These are phyloP conservation scores for Russula vinacea DNA, from an alignment of 768 basidiomycete genomes.

Conservation along the genomic window DNA sequence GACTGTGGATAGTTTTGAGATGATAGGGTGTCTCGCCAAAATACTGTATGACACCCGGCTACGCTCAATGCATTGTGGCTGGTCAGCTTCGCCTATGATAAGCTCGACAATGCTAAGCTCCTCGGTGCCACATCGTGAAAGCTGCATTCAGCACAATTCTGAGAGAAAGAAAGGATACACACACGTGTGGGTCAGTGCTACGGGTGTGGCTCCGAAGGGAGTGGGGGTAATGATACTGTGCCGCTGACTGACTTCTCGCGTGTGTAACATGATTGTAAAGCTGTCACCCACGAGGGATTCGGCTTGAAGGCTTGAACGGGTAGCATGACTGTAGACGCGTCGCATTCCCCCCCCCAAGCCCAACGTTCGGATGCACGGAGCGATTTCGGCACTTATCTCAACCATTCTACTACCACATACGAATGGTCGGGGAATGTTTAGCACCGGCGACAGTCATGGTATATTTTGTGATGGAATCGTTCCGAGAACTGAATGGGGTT, in stretches of 20 bases:
- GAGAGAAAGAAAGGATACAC: background rate
- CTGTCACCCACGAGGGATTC: constrained; percentile 23
- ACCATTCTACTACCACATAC: constrained; percentile 34
- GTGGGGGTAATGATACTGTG: background rate
- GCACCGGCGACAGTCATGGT: constrained; percentile 51
- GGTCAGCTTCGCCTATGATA: constrained; percentile 35
- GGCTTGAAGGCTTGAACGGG: constrained; percentile 10
- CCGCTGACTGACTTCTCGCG: constrained; percentile 22
- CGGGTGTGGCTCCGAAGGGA: background rate
- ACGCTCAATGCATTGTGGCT: constrained; percentile 38
- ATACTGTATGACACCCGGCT: constrained; percentile 47
- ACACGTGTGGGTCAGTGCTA: background rate
- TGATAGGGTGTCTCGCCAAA: constrained; percentile 39
- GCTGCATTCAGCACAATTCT: constrained; percentile 42
- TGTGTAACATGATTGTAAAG: constrained; percentile 20
- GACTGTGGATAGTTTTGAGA: constrained; percentile 34
- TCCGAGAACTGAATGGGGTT: background rate
- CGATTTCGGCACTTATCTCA: background rate
- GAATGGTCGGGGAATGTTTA: constrained; percentile 60
- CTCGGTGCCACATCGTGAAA: constrained; percentile 48
- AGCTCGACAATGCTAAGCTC: constrained; percentile 19
- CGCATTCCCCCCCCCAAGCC: constrained; percentile 16
- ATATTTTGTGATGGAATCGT: constrained; percentile 31
- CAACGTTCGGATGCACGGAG: constrained; percentile 36
- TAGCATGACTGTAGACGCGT: constrained; percentile 3